phyloP scores from a whole-genome alignment of 805 yeast genomes.

The Ogataea trehaloabstinens region DNA sequence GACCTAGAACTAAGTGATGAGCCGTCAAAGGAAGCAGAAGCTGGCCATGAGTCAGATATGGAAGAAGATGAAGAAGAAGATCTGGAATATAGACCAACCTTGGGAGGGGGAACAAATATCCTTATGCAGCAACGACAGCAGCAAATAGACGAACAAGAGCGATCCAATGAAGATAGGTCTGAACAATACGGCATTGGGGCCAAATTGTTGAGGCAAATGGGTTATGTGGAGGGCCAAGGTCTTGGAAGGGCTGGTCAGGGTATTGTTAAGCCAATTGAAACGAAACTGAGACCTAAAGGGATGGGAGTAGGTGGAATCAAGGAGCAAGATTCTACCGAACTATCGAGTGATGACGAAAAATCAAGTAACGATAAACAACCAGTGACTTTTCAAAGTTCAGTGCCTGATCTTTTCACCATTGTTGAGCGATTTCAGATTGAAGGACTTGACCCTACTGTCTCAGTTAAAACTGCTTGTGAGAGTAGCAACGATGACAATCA shows the following conservation, averaged over 20 bases:
- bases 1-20: neutral
- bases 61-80: neutral
- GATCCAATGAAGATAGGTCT: conserved; percentile 1
- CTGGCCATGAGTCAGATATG: neutral
- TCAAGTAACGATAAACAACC: conserved; percentile 21
- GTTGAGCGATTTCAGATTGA: conserved; percentile 36
- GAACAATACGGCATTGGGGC: conserved; percentile 82
- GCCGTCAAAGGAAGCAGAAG: neutral
- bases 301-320: conserved; percentile 70
- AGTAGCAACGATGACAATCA: conserved; percentile 7
- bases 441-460: conserved; percentile 36
- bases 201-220: conserved; percentile 74
- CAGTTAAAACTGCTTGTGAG: conserved; percentile 36
- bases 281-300: conserved; percentile 61
- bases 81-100: neutral
- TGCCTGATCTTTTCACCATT: conserved; percentile 35
- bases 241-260: conserved; percentile 76
- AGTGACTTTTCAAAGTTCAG: conserved; percentile 12
- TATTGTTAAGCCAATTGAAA: conserved; percentile 76
- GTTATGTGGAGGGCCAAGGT: conserved; percentile 80
- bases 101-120: neutral
- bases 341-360: conserved; percentile 15
- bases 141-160: neutral
- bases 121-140: neutral
- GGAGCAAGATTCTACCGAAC: conserved; percentile 32